phyloP scores from a whole-genome alignment of 2,329 filamentous ascomycete genomes.

The Phaeomoniella chlamydospora region DNA sequence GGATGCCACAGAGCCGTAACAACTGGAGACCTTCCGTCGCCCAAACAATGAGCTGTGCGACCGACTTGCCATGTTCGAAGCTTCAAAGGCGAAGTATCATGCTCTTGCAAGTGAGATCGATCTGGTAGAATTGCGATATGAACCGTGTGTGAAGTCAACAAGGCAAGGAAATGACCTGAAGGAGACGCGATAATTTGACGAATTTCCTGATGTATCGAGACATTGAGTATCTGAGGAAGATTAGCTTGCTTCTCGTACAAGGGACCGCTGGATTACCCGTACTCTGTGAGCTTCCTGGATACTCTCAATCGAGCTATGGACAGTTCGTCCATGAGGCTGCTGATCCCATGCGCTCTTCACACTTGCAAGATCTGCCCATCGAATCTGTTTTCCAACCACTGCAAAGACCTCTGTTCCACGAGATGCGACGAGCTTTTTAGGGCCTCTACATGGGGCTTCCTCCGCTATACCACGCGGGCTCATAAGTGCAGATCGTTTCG shows the following conservation, averaged over 20 bases:
- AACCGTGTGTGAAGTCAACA: conserved; percentile 75
- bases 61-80: conserved; percentile 84
- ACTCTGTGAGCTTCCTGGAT: not conserved
- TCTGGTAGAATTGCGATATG: conserved; percentile 81
- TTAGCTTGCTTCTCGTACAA: not conserved
- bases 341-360: conserved; percentile 52
- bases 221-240: conserved; percentile 53
- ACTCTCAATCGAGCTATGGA: not conserved
- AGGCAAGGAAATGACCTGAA: conserved; percentile 60
- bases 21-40: conserved; percentile 54
- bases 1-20: conserved; percentile 85
- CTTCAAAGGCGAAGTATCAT: conserved; percentile 55
- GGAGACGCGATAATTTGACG: conserved; percentile 76
- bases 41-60: conserved; percentile 79
- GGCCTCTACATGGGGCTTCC: conserved; percentile 16
- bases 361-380: conserved; percentile 74
- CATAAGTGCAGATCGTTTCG: conserved; percentile 21
- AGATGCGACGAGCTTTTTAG: conserved; percentile 54
- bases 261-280: not conserved
- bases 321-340: conserved; percentile 9
- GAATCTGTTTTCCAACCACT: conserved; percentile 74
- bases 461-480: conserved; percentile 28
- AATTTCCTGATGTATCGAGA: conserved; percentile 67
- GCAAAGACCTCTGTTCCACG: conserved; percentile 81
- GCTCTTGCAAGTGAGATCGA: conserved; percentile 55